Evolutionary conservation across 805 yeast species (phyloP).

Genomic region (Babjeviella inositovora): DNA sequence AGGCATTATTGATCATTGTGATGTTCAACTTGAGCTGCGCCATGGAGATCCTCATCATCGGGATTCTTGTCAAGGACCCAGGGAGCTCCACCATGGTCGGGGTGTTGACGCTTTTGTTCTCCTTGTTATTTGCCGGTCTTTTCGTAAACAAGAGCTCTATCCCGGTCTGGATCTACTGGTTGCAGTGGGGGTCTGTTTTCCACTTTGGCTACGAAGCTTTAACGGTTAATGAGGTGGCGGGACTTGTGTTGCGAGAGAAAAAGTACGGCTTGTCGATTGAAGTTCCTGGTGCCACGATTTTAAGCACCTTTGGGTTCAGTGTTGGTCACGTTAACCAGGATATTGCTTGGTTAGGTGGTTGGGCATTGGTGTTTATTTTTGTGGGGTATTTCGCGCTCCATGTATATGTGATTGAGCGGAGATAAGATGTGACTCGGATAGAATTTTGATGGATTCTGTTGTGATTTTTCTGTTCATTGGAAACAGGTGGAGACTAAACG

Average conservation of each 20-base stretch:
- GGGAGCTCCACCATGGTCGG: constrained; percentile 88
- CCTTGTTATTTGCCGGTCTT: constrained; percentile 83
- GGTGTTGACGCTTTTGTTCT: constrained; percentile 68
- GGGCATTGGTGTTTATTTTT: constrained; percentile 40
- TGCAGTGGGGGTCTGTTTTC: constrained; percentile 78
- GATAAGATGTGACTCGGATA: too few species aligned
- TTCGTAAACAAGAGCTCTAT: constrained; percentile 68
- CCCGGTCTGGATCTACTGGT: constrained; percentile 40
- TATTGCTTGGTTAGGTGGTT: constrained; percentile 36
- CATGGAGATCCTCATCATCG: constrained; percentile 71
- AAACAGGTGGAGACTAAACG: too few species aligned
- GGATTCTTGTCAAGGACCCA: constrained; percentile 74
- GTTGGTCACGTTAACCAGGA: constrained; percentile 65
- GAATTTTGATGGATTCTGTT: too few species aligned
- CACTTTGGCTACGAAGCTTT: constrained; percentile 94
- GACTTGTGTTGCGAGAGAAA: constrained; percentile 67
- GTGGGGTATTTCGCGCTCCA: constrained; percentile 68
- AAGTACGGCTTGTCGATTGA: constrained; percentile 90
- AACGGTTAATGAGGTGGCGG: constrained; percentile 83
- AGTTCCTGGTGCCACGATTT: constrained; percentile 94
- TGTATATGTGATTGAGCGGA: constrained; percentile 56
- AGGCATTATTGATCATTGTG: constrained; percentile 53
- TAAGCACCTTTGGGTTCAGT: constrained; percentile 89
- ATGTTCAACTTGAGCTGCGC: constrained; percentile 81
- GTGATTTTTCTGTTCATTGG: too few species aligned